These are phyloP conservation scores for Aspergillus melleus DNA, from an alignment of 2,329 filamentous ascomycete genomes.

Conservation along the genomic window DNA sequence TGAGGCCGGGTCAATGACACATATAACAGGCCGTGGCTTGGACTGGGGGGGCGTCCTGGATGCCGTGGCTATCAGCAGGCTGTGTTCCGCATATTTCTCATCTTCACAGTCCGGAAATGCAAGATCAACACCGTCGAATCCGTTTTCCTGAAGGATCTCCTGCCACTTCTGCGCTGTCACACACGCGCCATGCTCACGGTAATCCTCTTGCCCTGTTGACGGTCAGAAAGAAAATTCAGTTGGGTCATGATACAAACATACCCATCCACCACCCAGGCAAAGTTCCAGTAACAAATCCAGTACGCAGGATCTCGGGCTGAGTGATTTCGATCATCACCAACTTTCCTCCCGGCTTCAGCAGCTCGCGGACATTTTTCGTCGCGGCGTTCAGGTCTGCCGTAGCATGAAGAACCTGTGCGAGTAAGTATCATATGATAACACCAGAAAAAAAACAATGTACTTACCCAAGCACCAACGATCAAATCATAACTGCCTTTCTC, in stretches of 20 bases:
- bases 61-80: too few species aligned
- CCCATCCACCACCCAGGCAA: slow-evolving; percentile 12
- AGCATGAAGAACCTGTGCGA: slow-evolving; percentile 1
- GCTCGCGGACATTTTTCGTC: slow-evolving; percentile 4
- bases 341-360: slow-evolving; percentile 12
- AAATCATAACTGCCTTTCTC: slow-evolving; percentile 13
- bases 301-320: not conserved
- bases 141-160: too few species aligned
- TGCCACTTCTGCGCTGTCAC: too few species aligned
- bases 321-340: slow-evolving; percentile 5
- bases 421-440: too few species aligned
- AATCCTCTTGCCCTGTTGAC: not conserved
- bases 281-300: slow-evolving; percentile 5
- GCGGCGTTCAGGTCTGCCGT: not conserved
- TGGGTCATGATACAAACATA: not conserved
- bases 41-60: too few species aligned
- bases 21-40: too few species aligned
- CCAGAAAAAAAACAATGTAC: not conserved
- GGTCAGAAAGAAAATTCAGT: not conserved
- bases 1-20: too few species aligned
- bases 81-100: too few species aligned
- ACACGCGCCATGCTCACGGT: not conserved
- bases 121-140: too few species aligned
- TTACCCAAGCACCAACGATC: slow-evolving; percentile 7
- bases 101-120: too few species aligned